Evolutionary conservation across 192 early-diverging fungal species (phyloP), one percentile per base, ranked within the genome.

Genomic region (Gryganskiella cystojenkinii): DNA sequence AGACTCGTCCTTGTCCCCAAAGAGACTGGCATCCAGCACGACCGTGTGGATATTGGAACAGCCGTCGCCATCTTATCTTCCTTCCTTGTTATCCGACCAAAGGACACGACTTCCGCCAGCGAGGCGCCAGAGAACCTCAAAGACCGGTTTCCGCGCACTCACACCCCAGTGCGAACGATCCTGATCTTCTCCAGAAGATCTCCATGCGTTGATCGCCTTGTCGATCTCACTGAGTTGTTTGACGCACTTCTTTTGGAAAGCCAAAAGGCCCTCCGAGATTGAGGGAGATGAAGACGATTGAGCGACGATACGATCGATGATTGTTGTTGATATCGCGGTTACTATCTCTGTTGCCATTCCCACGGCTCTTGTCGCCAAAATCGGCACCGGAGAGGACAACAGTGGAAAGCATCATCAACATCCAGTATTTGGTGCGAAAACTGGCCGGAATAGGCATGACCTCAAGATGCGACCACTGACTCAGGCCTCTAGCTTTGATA

Each of bases 91-190:
- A 19, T 34, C 11, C 30, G 25, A 17, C n/a, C n/a, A n/a, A 54
- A 22, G 8, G 69, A 15, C 37, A n/a, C 43, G 61, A 13, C 64
- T 56, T 25, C 74, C 74, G 22, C 74, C 59, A 4, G 66, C 67
- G 33, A 78, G 27, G 4, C 43, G 50, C 45, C 61, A 78, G 9
- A 78, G 56, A 4, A 78, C 61, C 49, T 78, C 74, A 64, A 78
- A 78, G 33, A 78, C 56, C 3, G 67, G 60, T 27, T 78, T 78
- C 17, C 67, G 61, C 7, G 66, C 61, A 31, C 66, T 69, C 25
- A 78, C 50, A n/a, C 74, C 67, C 74, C 74, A 78, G 2, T 65
- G 74, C 3, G 74, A 78, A 4, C 65, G 33, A 40, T 75, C 71
- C 35, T 44, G 27, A 10, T 43, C 19, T 3, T 10, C 27, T 24